Evolutionary conservation across 2,329 filamentous ascomycete genomes (phyloP), one percentile per base, ranked within the genome.

Genomic region (Monilinia fructigena): DNA sequence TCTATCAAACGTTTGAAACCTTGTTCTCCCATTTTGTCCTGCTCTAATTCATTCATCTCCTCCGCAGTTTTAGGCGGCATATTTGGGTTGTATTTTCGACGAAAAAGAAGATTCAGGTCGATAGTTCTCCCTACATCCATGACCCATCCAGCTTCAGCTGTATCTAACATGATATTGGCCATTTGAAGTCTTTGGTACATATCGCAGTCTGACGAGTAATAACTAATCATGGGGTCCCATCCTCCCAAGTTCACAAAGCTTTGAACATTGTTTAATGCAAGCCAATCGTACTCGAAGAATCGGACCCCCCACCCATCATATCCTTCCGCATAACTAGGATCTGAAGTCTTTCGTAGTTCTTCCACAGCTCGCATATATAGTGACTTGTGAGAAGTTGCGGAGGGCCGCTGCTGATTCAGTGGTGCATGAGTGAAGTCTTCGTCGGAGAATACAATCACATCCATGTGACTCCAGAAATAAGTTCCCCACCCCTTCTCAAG

Each of bases 381-480:
- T 26, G 79, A 78, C 50, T 80, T 73, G 10, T 66, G 23, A 18
- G 59, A 56, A 35, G 55, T 54, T 18, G 67, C 68, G 11, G 54
- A 52, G 26, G 50, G 42, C 14, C 69, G 63, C 50, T 68, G 50
- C 18, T 68, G 66, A 42, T 67, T 68, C 18, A 68, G 65, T 3
- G 67, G 61, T 55, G 55, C 53, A 23, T 62, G 50, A 14, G 42
- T 69, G 8, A 65, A 40, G 80, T 40, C 66, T 63, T 84, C 82
- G 66, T 79, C 79, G 0, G 79, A 76, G 1, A 82, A 71, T 1
- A 79, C 80, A 0, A 82, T 76, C 11, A 85, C 80, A 69, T 86
- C 84, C 80, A 84, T 83, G 73, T 85, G 84, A 26, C 77, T 80
- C 82, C 82, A 86, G 72, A 83, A 86, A 74, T 83, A 86, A 70